Base-by-base conservation (phyloP, 179 eudicot species). In the Patellifolia procumbens region DNA sequence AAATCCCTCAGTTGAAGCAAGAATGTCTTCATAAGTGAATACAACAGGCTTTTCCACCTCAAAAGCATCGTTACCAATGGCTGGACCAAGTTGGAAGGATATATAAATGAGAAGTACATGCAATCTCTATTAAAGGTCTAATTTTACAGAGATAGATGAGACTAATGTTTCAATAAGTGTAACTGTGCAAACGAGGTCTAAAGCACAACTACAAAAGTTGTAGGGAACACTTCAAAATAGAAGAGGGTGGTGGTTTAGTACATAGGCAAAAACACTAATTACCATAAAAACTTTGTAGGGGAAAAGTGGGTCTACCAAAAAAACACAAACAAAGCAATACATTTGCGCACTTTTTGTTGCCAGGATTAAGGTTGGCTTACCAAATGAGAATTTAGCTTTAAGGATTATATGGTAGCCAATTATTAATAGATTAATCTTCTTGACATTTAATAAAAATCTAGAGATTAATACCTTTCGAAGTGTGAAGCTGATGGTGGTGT, bases 11-110 rank as follows among this genome's bases (percentile, higher is more conserved):
- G 97, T 92, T 71, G 93, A 86, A 68, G 86, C 75, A 3, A 87
- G 80, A 78, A 94, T 83, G 74, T 89, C 97, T 70, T 91, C 93
- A 78, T 88, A 88, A 10, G 86, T 79, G 81, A 87, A 92, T 77
- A 90, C 89, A 73, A 88, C 88, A 42, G 98, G 98, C 86, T 94
- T 94, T 79, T 94, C 98, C 88, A 94, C 72, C 43, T 94, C 97
- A 80, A 92, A 93, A 68, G 89, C 86, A 84, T 89, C 94, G 49
- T 83, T 85, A 22, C 91, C 92, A 19, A 91, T 83, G 74, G 79
- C 98, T 92, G 88, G 80, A 83, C 31, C 59, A 75, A 39, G 63
- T 46, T 20, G 35, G 39, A 58, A n/a, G 22, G 51, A 68, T 43
- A 51, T 20, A 55, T 15, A 62, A 39, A 29, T 45, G 20, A 74